Base-by-base conservation (phyloP, 2,329 filamentous ascomycete genomes). In the Colletotrichum sp. region DNA sequence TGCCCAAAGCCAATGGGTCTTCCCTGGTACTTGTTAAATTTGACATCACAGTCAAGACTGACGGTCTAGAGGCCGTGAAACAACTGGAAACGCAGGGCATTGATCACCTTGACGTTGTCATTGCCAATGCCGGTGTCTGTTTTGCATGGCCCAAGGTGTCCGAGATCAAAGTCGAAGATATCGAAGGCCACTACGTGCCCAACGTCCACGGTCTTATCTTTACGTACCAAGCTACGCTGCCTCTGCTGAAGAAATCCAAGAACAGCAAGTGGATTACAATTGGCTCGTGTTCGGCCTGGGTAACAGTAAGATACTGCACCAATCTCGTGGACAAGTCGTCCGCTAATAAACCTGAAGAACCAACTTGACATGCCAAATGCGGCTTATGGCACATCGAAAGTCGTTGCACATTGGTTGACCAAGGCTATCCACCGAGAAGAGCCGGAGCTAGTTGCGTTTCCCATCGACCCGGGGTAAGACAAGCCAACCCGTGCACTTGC, bases 91-190 rank as follows among this genome's bases (percentile, higher is more conserved):
- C 74, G 5, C 74, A 83, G 13, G 82, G 82, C 7, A 86, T 91
- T 75, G 78, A 80, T 8, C 80, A 83, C 27, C 79, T 91, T 2
- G 89, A 91, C 74, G 79, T 89, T 8, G 84, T 91, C 3, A 86
- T 91, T 68, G 86, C 89, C 61, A 91, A 91, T 78, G 89, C 89
- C 0, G 89, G 85, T 16, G 85, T 88, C 13, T 78, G 78, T 12
- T 79, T 79, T 6, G 68, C 78, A 16, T 86, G 79, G 52, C 83
- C 83, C 0, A 78, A 78, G 0, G 82, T 86, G 0, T 68, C 78
- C 4, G 82, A 83, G 13, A 82, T 82, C 30, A 80, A 85, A 13
- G 79, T 84, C 8, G 80, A 81, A 8, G 84, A 87, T 19, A 72
- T 89, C 60, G 52, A 79, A 5, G 78, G 80, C 2, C 84, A 87